Conservation (phyloP, 345 rosid species). For the Carallia pectinifolia region DNA sequence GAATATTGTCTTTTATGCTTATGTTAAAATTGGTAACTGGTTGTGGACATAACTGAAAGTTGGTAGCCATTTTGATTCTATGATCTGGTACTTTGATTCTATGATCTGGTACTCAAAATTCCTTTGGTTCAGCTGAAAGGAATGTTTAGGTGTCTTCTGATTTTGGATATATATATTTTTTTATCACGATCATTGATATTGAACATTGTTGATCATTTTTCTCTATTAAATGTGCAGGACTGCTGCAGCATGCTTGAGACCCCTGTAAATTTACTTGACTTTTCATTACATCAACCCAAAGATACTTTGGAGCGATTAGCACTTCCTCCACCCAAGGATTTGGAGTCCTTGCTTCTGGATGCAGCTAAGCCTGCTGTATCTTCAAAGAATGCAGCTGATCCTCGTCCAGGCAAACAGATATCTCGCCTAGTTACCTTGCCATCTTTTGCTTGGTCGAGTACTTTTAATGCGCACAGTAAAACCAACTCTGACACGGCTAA, state of each 20-base stretch:
- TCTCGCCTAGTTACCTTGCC: conserved; percentile 58
- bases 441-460: conserved; percentile 82
- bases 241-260: conserved; percentile 40
- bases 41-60: neutral
- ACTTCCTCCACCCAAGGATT: conserved; percentile 74
- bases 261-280: conserved; percentile 41
- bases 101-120: neutral
- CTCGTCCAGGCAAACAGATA: conserved; percentile 63
- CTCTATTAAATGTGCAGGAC: conserved; percentile 44
- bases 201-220: neutral
- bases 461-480: conserved; percentile 60
- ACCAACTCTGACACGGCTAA: conserved; percentile 68
- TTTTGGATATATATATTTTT: neutral
- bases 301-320: conserved; percentile 60
- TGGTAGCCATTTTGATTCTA: neutral
- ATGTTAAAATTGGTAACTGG: neutral
- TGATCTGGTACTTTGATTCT: neutral
- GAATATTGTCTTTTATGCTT: neutral
- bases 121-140: conserved; percentile 1
- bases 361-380: conserved; percentile 63
- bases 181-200: neutral
- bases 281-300: conserved; percentile 46
- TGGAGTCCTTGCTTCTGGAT: conserved; percentile 83
- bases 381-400: conserved; percentile 58
- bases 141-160: conserved; percentile 5